Conservation (phyloP, 805 yeast species). For the Ogataea pini region DNA sequence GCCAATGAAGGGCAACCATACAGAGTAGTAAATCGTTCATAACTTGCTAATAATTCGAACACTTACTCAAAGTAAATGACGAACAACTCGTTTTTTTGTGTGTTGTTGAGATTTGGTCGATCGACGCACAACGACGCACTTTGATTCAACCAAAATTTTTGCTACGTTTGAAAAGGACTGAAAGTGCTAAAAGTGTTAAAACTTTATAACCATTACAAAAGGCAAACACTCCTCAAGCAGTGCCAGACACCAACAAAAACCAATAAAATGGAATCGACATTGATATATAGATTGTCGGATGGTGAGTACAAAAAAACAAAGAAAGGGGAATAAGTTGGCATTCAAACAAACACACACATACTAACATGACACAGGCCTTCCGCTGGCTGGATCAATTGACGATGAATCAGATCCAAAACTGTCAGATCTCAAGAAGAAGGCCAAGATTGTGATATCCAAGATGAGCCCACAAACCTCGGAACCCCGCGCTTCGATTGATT, state of each 20-base stretch:
- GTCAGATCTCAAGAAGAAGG: constrained; percentile 78
- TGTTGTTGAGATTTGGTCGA: too few species aligned
- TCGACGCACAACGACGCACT: too few species aligned
- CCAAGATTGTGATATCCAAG: constrained; percentile 72
- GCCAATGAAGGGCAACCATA: too few species aligned
- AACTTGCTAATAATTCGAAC: too few species aligned
- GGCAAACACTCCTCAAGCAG: too few species aligned
- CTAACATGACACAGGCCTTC: constrained; percentile 60
- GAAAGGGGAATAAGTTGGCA: background rate
- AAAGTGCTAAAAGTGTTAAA: too few species aligned
- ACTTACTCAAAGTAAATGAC: too few species aligned
- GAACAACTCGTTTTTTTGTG: too few species aligned
- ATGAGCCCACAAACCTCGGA: constrained; percentile 73
- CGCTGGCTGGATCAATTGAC: constrained; percentile 89
- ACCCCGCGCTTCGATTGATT: constrained; percentile 80
- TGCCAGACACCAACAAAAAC: background rate
- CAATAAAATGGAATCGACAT: constrained; percentile 28
- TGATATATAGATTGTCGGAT: constrained; percentile 28
- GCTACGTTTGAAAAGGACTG: background rate
- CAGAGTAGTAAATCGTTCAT: too few species aligned
- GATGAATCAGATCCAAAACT: constrained; percentile 64
- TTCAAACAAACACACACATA: background rate
- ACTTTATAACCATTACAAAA: too few species aligned
- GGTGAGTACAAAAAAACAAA: constrained; percentile 27
- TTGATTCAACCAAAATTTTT: background rate